These are phyloP conservation scores for Hyphodiscus hymeniophilus DNA, from an alignment of 495 filamentous ascomycete species.

Conservation along the genomic window DNA sequence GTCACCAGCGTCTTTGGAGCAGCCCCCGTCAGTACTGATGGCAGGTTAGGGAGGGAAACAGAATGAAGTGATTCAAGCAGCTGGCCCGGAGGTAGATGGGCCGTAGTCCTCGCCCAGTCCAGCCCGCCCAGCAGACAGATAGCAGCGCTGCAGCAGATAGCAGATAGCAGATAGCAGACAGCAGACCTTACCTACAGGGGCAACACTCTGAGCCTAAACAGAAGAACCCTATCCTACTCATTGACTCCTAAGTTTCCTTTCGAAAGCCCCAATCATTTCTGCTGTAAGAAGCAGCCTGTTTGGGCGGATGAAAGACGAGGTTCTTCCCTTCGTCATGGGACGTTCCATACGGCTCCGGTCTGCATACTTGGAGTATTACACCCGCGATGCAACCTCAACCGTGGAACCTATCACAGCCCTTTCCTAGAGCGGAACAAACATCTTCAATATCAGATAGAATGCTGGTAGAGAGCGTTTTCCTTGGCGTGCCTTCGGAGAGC, in stretches of 20 bases:
- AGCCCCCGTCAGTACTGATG: no score
- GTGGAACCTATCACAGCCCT: background rate
- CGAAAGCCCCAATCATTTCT: constrained; percentile 7
- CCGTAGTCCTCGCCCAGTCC: background rate
- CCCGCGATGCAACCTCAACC: background rate
- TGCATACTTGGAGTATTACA: background rate
- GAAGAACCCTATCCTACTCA: background rate
- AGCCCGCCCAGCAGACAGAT: no score
- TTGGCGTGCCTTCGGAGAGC: no score
- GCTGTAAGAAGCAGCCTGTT: constrained; percentile 14
- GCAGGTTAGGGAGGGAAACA: no score
- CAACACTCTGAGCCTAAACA: constrained; percentile 15
- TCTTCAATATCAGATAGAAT: constrained; percentile 8
- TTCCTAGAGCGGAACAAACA: constrained; percentile 3
- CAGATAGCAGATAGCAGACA: no score
- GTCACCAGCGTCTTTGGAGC: no score
- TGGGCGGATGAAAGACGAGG: constrained; percentile 10
- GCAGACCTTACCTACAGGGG: no score
- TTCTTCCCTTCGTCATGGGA: constrained; percentile 2
- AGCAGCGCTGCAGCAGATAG: no score
- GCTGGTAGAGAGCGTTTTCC: constrained; percentile 6
- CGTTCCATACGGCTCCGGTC: constrained; percentile 11
- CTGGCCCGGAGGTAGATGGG: constrained; percentile 4
- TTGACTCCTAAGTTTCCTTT: no score
- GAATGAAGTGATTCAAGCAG: background rate